phyloP scores from a whole-genome alignment of 1,284 basidiomycete genomes.

The Microbotryum lychnidis-dioicae region DNA sequence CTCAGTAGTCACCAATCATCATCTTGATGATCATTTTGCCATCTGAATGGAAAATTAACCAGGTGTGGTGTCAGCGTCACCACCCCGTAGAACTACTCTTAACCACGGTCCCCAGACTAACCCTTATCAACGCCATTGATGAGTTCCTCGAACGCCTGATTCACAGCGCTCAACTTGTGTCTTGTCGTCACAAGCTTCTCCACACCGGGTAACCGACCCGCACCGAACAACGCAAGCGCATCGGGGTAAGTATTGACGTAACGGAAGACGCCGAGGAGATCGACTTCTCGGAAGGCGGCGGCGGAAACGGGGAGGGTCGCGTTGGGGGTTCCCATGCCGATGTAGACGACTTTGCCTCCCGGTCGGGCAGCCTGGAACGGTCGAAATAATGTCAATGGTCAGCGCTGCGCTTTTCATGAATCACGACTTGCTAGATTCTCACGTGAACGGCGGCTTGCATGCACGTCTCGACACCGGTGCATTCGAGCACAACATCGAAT shows the following conservation, averaged over 20 bases:
- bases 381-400: not conserved
- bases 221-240: conserved; percentile 65
- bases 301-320: conserved; percentile 71
- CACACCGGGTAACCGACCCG: conserved; percentile 54
- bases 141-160: conserved; percentile 69
- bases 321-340: conserved; percentile 88
- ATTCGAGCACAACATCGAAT: conserved; percentile 88
- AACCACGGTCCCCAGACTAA: no score
- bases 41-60: conserved; percentile 24
- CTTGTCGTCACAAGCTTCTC: conserved; percentile 73
- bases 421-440: not conserved
- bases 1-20: conserved; percentile 51
- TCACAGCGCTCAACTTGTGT: conserved; percentile 57
- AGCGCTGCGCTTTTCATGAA: no score
- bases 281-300: conserved; percentile 80
- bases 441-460: conserved; percentile 37
- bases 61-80: no score
- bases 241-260: conserved; percentile 71
- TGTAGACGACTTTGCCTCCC: conserved; percentile 80
- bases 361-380: conserved; percentile 58
- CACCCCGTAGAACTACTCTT: no score
- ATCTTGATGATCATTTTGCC: conserved; percentile 79
- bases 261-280: conserved; percentile 77
- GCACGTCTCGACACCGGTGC: conserved; percentile 74
- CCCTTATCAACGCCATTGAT: conserved; percentile 61